These are phyloP conservation scores for Polygonum aviculare DNA, from an alignment of 148 eudicot species.

Conservation along the genomic window DNA sequence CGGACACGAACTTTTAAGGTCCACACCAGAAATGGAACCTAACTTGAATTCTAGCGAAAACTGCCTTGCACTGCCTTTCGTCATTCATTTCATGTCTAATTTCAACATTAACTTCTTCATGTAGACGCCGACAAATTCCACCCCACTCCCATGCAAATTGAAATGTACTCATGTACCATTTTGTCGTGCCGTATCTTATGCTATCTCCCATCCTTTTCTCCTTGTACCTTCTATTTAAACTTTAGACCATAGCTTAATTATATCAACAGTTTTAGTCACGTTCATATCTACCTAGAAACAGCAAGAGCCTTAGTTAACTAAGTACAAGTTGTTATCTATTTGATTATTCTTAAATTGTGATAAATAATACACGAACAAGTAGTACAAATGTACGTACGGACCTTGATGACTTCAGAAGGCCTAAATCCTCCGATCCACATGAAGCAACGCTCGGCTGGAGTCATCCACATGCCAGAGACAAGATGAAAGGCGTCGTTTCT, in stretches of 20 bases:
- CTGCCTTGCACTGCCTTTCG: background rate
- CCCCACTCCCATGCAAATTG: conserved; percentile 3
- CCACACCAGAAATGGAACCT: conserved; percentile 3
- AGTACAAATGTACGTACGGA: conserved; percentile 4
- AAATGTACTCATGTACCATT: background rate
- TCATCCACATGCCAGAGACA: conserved; percentile 86
- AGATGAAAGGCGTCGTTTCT: conserved; percentile 81
- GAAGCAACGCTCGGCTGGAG: conserved; percentile 95
- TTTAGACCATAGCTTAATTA: background rate
- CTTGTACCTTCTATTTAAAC: background rate
- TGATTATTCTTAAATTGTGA: background rate
- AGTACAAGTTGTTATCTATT: background rate
- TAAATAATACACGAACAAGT: too few species aligned
- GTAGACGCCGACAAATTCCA: background rate
- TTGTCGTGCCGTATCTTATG: background rate
- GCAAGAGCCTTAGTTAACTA: background rate
- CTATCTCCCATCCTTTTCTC: conserved; percentile 4
- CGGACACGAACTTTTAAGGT: background rate
- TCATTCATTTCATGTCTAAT: background rate
- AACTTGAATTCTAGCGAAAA: background rate
- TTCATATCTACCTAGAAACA: background rate
- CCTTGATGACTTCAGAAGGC: conserved; percentile 88
- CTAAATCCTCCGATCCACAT: conserved; percentile 94
- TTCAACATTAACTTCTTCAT: conserved; percentile 7
- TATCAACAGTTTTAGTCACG: background rate